These are phyloP conservation scores for Geotrichum ghanense DNA, from an alignment of 805 yeast species.

Conservation along the genomic window DNA sequence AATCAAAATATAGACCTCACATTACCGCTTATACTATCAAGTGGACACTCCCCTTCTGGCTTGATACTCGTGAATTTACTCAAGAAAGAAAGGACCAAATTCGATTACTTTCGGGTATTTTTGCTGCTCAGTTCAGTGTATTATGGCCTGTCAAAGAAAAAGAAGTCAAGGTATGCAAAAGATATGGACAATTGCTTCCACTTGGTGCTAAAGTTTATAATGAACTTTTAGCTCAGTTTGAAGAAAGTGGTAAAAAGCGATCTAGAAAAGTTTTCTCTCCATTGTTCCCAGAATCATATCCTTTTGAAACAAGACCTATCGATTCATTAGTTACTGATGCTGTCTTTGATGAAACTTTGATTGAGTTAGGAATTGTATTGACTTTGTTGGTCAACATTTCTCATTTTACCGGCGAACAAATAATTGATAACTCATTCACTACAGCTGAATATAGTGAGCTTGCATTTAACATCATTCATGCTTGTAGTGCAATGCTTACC, in stretches of 20 bases:
- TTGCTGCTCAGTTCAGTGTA: conserved; percentile 20
- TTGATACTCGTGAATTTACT: conserved; percentile 13
- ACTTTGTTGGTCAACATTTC: conserved; percentile 24
- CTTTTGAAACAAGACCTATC: conserved; percentile 51
- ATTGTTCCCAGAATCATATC: conserved; percentile 53
- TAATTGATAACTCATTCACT: conserved; percentile 13
- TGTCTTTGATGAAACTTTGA: conserved; percentile 54
- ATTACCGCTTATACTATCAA: conserved; percentile 18
- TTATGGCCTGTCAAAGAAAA: conserved; percentile 21
- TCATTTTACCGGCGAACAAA: conserved; percentile 9
- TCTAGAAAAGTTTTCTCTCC: conserved; percentile 43
- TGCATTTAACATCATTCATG: conserved; percentile 18
- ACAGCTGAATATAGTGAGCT: conserved; percentile 19
- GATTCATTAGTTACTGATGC: conserved; percentile 68
- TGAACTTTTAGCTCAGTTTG: conserved; percentile 15
- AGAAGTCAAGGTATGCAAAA: conserved; percentile 17
- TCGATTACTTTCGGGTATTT: conserved; percentile 19
- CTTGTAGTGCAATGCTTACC: conserved; percentile 20
- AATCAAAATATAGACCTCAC: conserved; percentile 15
- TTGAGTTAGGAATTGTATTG: conserved; percentile 55
- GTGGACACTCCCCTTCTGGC: conserved; percentile 20
- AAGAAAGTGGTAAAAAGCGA: conserved; percentile 41
- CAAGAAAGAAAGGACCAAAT: conserved; percentile 16
- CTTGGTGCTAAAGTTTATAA: conserved; percentile 20
- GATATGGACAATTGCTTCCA: conserved; percentile 23